Conservation (phyloP, 2,329 filamentous ascomycete species). For the Xylaria sp. region DNA sequence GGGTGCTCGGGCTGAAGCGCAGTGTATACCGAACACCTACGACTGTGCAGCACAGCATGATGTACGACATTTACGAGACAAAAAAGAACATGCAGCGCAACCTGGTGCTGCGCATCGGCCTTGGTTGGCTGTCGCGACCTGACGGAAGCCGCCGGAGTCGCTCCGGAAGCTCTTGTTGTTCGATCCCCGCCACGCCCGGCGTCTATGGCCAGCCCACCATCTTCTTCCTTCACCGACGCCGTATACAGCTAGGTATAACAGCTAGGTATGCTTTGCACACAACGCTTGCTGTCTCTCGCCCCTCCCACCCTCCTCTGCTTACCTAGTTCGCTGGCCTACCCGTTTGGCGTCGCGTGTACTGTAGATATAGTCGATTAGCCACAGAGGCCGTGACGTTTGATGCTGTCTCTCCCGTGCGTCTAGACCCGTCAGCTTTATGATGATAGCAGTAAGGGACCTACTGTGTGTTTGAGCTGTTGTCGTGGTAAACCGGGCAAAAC, state of each 20-base stretch:
- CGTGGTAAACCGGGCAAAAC: conserved; percentile 22
- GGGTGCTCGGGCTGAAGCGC: conserved; percentile 23
- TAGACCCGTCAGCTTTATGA: background rate
- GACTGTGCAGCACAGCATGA: background rate
- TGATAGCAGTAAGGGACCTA: background rate
- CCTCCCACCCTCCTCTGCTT: background rate
- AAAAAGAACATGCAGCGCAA: conserved; percentile 3
- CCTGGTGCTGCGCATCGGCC: conserved; percentile 1
- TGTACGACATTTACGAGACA: background rate
- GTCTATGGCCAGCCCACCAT: conserved; percentile 2
- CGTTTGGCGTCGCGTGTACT: background rate
- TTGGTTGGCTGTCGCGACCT: conserved; percentile 14
- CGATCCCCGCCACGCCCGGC: conserved; percentile 16
- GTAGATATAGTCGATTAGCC: background rate
- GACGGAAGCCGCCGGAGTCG: conserved; percentile 18
- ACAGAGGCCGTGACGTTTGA: background rate
- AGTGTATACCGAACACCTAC: conserved; percentile 9
- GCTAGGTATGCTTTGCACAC: background rate
- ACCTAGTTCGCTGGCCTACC: background rate
- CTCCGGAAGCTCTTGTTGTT: background rate
- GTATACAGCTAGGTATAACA: too few species aligned
- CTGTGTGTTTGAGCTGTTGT: conserved; percentile 2
- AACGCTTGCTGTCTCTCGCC: background rate
- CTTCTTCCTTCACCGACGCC: conserved; percentile 19
- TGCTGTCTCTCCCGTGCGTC: background rate